A percentile compares a stretch with the other conserved stretches of the same genome.
Evolutionary conservation across 2,329 filamentous ascomycete species (phyloP).

Genomic region (Arachnomyces sp.): DNA sequence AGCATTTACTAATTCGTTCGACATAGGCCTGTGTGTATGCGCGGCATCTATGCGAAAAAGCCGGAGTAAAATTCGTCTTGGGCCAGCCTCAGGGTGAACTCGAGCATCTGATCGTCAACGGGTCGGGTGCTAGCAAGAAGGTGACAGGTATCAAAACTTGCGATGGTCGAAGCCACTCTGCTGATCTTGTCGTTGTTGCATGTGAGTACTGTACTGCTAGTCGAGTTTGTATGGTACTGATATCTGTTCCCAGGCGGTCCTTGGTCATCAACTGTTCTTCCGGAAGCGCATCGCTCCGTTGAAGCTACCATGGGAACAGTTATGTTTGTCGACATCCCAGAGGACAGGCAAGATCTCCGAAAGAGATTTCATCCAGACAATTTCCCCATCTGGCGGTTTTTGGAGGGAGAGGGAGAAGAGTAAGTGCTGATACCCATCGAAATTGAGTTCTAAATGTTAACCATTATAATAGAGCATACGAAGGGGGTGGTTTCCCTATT

Average conservation of each 20-base stretch:
- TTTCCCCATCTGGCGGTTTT: slow-evolving; percentile 43
- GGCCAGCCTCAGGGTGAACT: slow-evolving; percentile 25
- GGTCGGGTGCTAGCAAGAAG: slow-evolving; percentile 7
- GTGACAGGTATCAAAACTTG: slow-evolving; percentile 34
- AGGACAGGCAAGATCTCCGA: slow-evolving; percentile 29
- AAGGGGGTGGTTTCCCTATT: slow-evolving; percentile 41
- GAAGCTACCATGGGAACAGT: slow-evolving; percentile 45
- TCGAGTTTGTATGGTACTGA: too few species aligned
- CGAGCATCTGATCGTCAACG: slow-evolving; percentile 17
- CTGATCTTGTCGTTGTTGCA: slow-evolving; percentile 30
- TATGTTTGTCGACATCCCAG: slow-evolving; percentile 38
- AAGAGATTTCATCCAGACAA: slow-evolving; percentile 34
- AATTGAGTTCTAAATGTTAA: too few species aligned
- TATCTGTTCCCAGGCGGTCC: slow-evolving; percentile 38
- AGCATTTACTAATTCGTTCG: too few species aligned
- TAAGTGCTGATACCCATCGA: too few species aligned
- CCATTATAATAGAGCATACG: slow-evolving; percentile 28
- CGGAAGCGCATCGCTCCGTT: slow-evolving; percentile 34
- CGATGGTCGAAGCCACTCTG: slow-evolving; percentile 28
- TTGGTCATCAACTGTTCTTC: slow-evolving; percentile 39
- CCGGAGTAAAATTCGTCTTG: slow-evolving; percentile 39
- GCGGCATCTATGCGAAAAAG: slow-evolving; percentile 33
- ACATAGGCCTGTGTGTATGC: slow-evolving; percentile 41
- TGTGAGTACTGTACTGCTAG: too few species aligned
- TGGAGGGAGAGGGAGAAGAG: too few species aligned